Conservation (phyloP, 1,284 basidiomycete genomes). For the Sporisorium graminicola region DNA sequence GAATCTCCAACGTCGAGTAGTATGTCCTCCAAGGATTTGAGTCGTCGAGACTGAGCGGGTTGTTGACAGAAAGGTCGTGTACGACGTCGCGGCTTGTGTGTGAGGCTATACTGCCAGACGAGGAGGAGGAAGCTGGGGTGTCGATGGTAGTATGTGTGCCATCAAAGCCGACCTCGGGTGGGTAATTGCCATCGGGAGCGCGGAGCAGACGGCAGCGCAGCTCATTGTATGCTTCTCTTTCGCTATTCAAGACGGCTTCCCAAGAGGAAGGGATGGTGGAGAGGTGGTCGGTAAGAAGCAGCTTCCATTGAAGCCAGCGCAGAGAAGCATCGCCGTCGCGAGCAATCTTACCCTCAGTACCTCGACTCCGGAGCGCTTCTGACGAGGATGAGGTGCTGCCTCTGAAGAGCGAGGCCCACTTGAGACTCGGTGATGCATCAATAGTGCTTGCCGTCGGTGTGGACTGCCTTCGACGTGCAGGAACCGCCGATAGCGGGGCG, state of each 20-base stretch:
- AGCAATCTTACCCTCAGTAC: conserved; percentile 25
- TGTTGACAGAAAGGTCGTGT: conserved; percentile 57
- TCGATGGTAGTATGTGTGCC: conserved; percentile 23
- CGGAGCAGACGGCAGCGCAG: conserved; percentile 40
- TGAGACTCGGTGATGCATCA: conserved; percentile 15
- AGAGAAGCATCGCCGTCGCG: conserved; percentile 23
- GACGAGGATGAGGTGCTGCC: conserved; percentile 8
- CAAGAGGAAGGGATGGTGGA: conserved; percentile 50
- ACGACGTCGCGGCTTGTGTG: neutral
- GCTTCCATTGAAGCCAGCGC: conserved; percentile 54
- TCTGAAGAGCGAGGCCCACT: conserved; percentile 23
- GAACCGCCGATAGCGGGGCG: conserved; percentile 20
- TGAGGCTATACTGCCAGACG: neutral
- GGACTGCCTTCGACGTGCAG: neutral
- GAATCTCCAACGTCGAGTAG: conserved; percentile 48
- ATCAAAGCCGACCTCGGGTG: conserved; percentile 49
- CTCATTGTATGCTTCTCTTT: conserved; percentile 44
- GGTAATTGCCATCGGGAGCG: conserved; percentile 55
- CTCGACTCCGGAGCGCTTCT: conserved; percentile 28
- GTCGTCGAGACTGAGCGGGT: conserved; percentile 63
- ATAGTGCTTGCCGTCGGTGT: neutral
- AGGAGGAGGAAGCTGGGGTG: neutral
- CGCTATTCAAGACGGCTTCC: conserved; percentile 32
- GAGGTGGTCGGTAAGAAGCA: conserved; percentile 43
- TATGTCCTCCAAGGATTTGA: conserved; percentile 62